Percentiles rank a stretch among this genome's conserved stretches.
These are phyloP conservation scores for Stachybotrys chartarum DNA, from an alignment of 2,329 filamentous ascomycete genomes.

Conservation along the genomic window DNA sequence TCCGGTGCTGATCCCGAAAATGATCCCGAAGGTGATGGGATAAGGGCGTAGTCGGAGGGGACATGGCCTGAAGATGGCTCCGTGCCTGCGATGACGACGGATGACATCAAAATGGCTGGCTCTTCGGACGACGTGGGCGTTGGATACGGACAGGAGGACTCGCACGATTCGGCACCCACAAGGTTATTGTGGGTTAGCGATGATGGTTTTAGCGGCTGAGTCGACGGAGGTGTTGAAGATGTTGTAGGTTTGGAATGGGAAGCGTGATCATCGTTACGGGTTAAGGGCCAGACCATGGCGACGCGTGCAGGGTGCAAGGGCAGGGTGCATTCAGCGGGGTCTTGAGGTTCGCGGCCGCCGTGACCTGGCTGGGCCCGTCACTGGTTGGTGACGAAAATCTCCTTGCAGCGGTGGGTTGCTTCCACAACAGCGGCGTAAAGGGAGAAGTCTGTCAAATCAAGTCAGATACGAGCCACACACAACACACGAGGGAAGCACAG, in stretches of 20 bases:
- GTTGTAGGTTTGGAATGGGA: too few relatives aligned
- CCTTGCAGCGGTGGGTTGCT: slow-evolving; percentile 71
- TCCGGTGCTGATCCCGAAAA: background rate
- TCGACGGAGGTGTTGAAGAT: too few relatives aligned
- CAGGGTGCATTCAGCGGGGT: slow-evolving; percentile 3
- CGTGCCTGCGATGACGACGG: background rate
- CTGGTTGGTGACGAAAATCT: slow-evolving; percentile 65
- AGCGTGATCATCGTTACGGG: background rate
- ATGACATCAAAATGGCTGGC: slow-evolving; percentile 5
- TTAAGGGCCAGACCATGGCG: slow-evolving; percentile 29
- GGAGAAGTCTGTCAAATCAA: slow-evolving; percentile 55
- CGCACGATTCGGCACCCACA: background rate
- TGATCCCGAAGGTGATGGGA: background rate
- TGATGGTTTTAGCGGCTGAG: background rate
- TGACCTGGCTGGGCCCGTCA: slow-evolving; percentile 23
- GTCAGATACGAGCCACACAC: background rate
- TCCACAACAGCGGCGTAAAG: slow-evolving; percentile 77
- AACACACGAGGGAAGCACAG: background rate
- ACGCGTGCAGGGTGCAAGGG: slow-evolving; percentile 21
- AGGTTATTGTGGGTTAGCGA: background rate
- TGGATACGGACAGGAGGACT: slow-evolving; percentile 1
- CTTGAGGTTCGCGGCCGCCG: slow-evolving; percentile 4
- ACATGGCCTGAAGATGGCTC: slow-evolving; percentile 2
- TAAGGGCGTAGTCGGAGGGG: background rate
- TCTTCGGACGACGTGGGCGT: slow-evolving; percentile 14